These are phyloP conservation scores for Cardamine resedifolia DNA, from an alignment of 345 rosid species.

Conservation along the genomic window DNA sequence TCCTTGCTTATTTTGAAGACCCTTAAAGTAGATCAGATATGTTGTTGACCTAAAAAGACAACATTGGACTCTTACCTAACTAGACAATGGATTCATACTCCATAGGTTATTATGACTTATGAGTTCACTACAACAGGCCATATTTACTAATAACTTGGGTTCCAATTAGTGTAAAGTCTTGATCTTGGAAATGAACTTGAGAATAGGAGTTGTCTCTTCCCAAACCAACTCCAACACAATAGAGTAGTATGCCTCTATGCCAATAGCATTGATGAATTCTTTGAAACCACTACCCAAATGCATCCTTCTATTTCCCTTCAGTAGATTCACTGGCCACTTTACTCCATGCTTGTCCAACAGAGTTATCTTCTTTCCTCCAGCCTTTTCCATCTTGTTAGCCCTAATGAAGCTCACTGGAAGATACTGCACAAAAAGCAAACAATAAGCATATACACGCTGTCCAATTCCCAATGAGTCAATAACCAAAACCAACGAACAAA, in stretches of 20 bases:
- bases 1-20: background rate
- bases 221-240: conserved; percentile 20
- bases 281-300: background rate
- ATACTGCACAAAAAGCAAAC: background rate
- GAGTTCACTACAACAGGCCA: background rate
- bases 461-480: background rate
- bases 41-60: background rate
- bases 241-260: background rate
- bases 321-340: conserved; percentile 1
- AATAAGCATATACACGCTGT: background rate
- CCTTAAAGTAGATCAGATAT: background rate
- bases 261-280: conserved; percentile 1
- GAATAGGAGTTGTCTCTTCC: background rate
- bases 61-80: background rate
- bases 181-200: conserved; percentile 15
- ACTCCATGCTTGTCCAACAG: conserved; percentile 17
- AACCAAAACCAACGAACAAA: background rate
- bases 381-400: background rate
- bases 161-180: background rate
- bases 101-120: background rate
- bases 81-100: background rate
- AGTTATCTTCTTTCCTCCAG: background rate
- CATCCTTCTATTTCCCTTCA: background rate
- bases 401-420: background rate
- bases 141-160: background rate